Base-by-base conservation (phyloP, 75 land plant genomes). In the Adiantum capillusveneris region DNA sequence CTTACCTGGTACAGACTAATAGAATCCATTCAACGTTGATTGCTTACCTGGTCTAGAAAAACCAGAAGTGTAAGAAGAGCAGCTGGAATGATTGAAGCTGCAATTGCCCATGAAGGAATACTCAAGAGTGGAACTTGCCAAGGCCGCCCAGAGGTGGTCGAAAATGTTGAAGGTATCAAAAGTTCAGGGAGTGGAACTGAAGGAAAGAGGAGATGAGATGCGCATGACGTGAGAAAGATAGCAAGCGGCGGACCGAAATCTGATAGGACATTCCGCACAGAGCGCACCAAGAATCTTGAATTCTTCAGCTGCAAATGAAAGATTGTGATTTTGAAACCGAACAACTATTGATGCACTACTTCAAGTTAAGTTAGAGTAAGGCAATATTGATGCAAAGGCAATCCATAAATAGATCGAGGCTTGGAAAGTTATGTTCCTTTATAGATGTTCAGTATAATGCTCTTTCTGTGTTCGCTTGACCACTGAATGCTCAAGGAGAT, bases 241-340 rank as follows among this genome's bases (percentile, higher is more conserved):
- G 71, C 71, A 1, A 69, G 30, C 6, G 71, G 58, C 53, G 71
- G 58, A 1, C 71, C 64, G 44, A 69, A 69, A 31, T 69, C 71
- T 41, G 70, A 45, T 25, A 69, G 56, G 24, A 51, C 27, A 22
- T 42, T 55, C 19, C 57, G 44, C 16, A 61, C 9, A 31, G 63
- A 37, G 25, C 57, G 64, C 17, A 60, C 49, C 22, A 61, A 57
- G 20, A 69, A 53, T 13, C 71, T 54, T 30, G 65, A 25, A 0
- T 55, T 36, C 53, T 59, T 36, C 26, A 69, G 57, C 71, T 69
- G 71, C 13, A 2, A 53, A 5, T 34, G 9, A 34, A 3, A 34
- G 3, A 34, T 34, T 34, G n/a, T n/a, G n/a, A n/a, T n/a, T n/a
- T n/a, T n/a, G n/a, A n/a, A n/a, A n/a, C n/a, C n/a, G n/a, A n/a